Evolutionary conservation across 352 stramenopile genomes (phyloP), one percentile per base, ranked within the genome.

Genomic region (Pythium rhizo-oryzae): DNA sequence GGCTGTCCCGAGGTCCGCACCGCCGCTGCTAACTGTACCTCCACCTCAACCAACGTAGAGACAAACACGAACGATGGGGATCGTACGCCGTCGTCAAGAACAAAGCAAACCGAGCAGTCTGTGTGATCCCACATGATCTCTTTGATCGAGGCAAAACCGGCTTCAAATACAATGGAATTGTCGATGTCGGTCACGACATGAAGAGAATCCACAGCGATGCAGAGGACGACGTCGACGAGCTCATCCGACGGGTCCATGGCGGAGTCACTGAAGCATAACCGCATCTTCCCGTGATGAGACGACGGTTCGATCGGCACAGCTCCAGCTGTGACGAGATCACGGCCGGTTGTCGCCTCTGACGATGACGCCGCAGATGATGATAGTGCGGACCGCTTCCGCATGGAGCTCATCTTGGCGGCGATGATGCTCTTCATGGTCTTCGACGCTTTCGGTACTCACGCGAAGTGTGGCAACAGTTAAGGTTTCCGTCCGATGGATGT

Each of bases 61-160:
- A 72, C 47, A 53, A 92, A 87, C 8, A 87, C 55, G 43, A 91
- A 91, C 0, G 53, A 62, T 21, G 72, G 47, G 0, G 79, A 89
- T 5, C 19, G 54, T 1, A 65, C 53, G 12, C 65, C 73, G 23
- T 85, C 76, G 16, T 77, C 59, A 41, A 83, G 61, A 4, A 72
- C 60, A 50, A 92, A 91, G 15, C 69, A 59, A 9, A 92, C 52
- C 0, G 80, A 82, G 47, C 82, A 84, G 15, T 90, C 81, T 23
- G 74, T 89, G 58, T 92, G 71, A 46, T 92, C 76, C 84, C 84
- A 92, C 11, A 85, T 65, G 25, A 91, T 84, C 43, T 92, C 79
- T 59, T 82, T 89, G 57, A 92, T 72, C 24, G 65, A 16, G 0
- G 58, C 63, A 49, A 79, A 80, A 4, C 58, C 55, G 3, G 71